Conservation (phyloP, 371 early-diverging fungal genomes). For the Zychaea mexicana region DNA sequence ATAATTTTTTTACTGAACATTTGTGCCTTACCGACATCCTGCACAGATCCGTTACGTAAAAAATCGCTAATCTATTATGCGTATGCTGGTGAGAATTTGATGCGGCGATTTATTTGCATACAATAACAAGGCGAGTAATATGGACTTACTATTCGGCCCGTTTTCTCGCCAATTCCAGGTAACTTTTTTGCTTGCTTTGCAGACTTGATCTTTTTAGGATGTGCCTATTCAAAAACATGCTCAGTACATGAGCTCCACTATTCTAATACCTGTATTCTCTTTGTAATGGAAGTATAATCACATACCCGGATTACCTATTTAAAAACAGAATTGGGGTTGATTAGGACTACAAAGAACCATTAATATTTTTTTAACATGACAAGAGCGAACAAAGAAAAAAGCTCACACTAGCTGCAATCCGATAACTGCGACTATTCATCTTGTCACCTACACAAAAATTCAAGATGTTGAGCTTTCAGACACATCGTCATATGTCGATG, state of each 20-base stretch:
- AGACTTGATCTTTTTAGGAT: constrained; percentile 13
- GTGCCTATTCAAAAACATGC: constrained; percentile 2
- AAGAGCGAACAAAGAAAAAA: not conserved
- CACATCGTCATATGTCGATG: not conserved
- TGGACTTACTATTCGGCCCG: constrained; percentile 17
- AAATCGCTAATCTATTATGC: constrained; percentile 19
- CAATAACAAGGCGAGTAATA: not conserved
- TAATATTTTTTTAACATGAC: not conserved
- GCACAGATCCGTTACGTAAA: constrained; percentile 9
- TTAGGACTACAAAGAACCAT: too few relatives aligned
- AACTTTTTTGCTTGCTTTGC: constrained; percentile 4
- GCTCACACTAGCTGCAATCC: constrained; percentile 18
- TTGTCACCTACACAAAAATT: constrained; percentile 8
- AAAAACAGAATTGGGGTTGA: not conserved
- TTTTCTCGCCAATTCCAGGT: constrained; percentile 23
- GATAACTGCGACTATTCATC: constrained; percentile 18
- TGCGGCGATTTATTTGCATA: too few relatives aligned
- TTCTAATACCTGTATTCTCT: too few relatives aligned
- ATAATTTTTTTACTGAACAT: too few relatives aligned
- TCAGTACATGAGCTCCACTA: not conserved
- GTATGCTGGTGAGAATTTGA: too few relatives aligned
- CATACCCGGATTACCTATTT: not conserved
- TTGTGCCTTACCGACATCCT: constrained; percentile 18
- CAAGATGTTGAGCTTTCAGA: not conserved
- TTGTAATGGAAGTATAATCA: too few relatives aligned